phyloP scores from a whole-genome alignment of 805 yeast genomes.

The Wickerhamomyces subpelliculosus region DNA sequence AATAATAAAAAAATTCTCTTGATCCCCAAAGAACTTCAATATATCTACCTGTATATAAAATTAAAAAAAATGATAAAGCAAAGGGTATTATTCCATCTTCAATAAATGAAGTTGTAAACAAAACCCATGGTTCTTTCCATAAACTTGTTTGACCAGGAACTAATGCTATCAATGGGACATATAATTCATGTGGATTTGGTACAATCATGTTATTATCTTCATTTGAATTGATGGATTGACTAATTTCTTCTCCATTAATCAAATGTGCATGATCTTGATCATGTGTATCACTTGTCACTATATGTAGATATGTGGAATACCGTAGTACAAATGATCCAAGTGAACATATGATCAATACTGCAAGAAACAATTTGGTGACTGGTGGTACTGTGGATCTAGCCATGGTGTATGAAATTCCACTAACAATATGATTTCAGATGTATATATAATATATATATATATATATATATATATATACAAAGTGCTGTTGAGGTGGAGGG shows the following conservation, averaged over 20 bases:
- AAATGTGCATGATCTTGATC: conserved; percentile 17
- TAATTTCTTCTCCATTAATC: conserved; percentile 1
- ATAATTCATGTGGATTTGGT: conserved; percentile 39
- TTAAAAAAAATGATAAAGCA: conserved; percentile 27
- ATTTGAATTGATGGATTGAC: conserved; percentile 1
- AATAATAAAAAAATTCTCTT: conserved; percentile 36
- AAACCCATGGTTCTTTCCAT: conserved; percentile 41
- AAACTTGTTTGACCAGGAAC: conserved; percentile 38
- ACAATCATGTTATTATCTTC: conserved; percentile 5
- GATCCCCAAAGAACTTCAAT: conserved; percentile 50
- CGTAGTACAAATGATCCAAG: conserved; percentile 24
- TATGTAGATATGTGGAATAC: conserved; percentile 23
- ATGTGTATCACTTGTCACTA: conserved; percentile 16
- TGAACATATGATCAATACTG: conserved; percentile 16
- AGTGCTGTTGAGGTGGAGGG: too few relatives aligned
- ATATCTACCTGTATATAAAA: conserved; percentile 46
- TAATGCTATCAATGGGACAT: conserved; percentile 43
- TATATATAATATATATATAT: too few relatives aligned
- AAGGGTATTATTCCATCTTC: conserved; percentile 37
- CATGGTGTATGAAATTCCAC: too few relatives aligned
- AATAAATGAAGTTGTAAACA: conserved; percentile 38
- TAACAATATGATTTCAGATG: too few relatives aligned
- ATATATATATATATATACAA: too few relatives aligned
- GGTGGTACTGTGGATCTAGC: conserved; percentile 23
- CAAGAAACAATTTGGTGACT: conserved; percentile 23